Conservation (phyloP, 257 asterid genomes). For the Plantago elongata region DNA sequence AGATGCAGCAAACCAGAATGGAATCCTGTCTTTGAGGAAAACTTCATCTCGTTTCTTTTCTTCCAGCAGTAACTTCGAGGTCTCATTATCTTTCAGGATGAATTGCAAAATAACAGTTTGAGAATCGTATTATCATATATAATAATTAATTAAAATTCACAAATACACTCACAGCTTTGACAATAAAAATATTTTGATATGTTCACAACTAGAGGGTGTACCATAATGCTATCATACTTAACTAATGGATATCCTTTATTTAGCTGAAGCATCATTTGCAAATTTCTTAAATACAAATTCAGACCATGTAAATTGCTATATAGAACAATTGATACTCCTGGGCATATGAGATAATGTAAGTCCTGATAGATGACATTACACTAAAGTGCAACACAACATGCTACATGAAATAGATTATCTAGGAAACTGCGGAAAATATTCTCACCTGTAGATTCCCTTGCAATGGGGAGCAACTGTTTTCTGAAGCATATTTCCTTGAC, state of each 20-base stretch:
- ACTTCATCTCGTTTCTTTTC: slow-evolving; percentile 59
- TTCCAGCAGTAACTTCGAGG: slow-evolving; percentile 47
- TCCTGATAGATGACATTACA: background rate
- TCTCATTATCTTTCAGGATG: slow-evolving; percentile 38
- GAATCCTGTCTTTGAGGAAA: slow-evolving; percentile 75
- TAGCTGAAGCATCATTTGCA: slow-evolving; percentile 3
- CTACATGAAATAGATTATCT: background rate
- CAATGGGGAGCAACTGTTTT: slow-evolving; percentile 47
- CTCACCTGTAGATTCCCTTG: slow-evolving; percentile 52
- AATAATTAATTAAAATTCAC: too few species aligned
- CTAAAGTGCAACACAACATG: slow-evolving; percentile 6
- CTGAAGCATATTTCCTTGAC: slow-evolving; percentile 51
- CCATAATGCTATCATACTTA: background rate
- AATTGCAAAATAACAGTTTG: slow-evolving; percentile 3
- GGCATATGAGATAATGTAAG: background rate
- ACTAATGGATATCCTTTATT: background rate
- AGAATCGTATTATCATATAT: background rate
- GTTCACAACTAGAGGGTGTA: background rate
- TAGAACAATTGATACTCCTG: background rate
- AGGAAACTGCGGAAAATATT: slow-evolving; percentile 14
- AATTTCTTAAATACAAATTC: background rate
- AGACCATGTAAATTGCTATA: background rate
- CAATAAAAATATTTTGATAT: background rate
- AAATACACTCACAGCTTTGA: too few species aligned
- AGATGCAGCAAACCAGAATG: slow-evolving; percentile 82